Base-by-base conservation (phyloP, 345 rosid genomes). In the Sisymbrium irio region DNA sequence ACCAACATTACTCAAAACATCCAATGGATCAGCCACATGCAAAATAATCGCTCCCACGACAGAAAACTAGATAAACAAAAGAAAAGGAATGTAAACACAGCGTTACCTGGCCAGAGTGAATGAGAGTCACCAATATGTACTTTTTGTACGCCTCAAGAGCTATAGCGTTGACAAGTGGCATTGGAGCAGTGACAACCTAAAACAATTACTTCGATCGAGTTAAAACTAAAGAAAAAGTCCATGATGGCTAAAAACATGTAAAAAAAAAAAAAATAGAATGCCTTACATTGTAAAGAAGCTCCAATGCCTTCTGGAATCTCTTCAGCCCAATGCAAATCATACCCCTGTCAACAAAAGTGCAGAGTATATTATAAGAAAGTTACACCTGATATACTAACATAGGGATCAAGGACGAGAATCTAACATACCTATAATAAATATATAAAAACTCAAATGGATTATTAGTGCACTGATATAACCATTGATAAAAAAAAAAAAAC, bases 151-250 rank as follows among this genome's bases (percentile, higher is more conserved):
- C 96, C 86, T 96, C 98, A 60, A 90, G 79, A 36, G 96, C 94
- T 65, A 96, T 90, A 46, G 97, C 96, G 82, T 81, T 96, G 76
- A 83, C 71, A 4, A 56, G n/a, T 73, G 82, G 69, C 97, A 90
- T 92, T 35, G 98, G 98, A 76, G 99, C 92, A 56, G 97, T 92
- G 78, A 92, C 91, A 69, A 86, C 98, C 99, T 96, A 78, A 56
- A 53, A 61, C 30, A 76, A 54, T 62, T 67, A 36, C 47, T 60
- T 62, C 12, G 39, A 65, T 20, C 27, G 62, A 42, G 65, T 64
- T 56, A 73, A 14, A 73, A 32, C 54, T 50, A 50, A 56, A 56
- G 35, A 46, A 40, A 63, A 59, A 37, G 15, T 46, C 47, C 7
- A 17, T 56, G 36, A 46, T 54, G 53, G 7, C 30, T 40, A 70